Base-by-base conservation (phyloP, 306 rosid genomes). In the Luffa acutangula region DNA sequence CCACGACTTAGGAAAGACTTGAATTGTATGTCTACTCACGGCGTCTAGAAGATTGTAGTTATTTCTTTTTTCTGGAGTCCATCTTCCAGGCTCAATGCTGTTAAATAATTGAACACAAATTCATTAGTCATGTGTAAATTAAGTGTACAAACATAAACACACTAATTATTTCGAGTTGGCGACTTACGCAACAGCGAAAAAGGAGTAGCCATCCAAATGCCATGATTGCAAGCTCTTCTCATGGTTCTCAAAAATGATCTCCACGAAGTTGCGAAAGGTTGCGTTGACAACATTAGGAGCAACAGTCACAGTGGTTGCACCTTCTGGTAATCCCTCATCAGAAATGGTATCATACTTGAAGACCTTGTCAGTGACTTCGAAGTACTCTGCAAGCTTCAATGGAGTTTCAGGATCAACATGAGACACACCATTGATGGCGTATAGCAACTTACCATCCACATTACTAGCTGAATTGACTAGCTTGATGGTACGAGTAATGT, bases 301-400 rank as follows among this genome's bases (percentile, higher is more conserved):
- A 20, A 80, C 0, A 0, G 18, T 79, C 42, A 86, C 3, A 3
- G 42, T 43, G 3, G 3, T 65, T 15, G 78, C 49, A 13, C 48
- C 12, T 2, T 58, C 20, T 0, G 39, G 51, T 4, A 91, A 89
- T 58, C 64, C 64, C 1, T 43, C 65, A 56, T 89, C 91, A 1
- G 63, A 4, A 54, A 90, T 89, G n/a, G 1, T 4, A 54, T 90
- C 81, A 54, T 84, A 82, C 31, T 90, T 88, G 86, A 92, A 92
- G 20, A 89, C 81, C 83, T 86, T 90, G 0, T 86, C 80, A 0
- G 46, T 4, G 1, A 86, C 20, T 3, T 82, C 83, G 33, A 6
- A 94, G 82, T 90, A 94, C 75, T 94, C 96, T 0, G 96, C 96
- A 34, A 94, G 88, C 88, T 94, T 94, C n/a, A 90, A 3, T 0